Evolutionary conservation across 208 protist species (phyloP).

Genomic region (Vickermania ingenoplastis): DNA sequence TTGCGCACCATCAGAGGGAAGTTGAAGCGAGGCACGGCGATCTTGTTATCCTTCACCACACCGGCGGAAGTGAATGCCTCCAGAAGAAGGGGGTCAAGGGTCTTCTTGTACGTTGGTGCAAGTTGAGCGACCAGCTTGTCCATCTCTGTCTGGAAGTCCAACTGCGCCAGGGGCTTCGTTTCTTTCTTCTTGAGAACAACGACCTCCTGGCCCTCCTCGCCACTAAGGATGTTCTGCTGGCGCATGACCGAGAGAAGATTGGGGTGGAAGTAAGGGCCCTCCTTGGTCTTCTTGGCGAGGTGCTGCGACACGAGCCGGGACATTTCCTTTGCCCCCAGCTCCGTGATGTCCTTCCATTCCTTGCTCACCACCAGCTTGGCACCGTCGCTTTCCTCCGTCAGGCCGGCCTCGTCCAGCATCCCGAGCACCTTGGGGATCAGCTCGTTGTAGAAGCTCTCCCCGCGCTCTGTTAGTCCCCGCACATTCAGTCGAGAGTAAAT

Average conservation of each 20-base stretch:
- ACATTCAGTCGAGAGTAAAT: conserved; percentile 90
- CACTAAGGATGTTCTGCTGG: conserved; percentile 55
- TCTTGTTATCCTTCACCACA: conserved; percentile 51
- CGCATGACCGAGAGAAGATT: conserved; percentile 78
- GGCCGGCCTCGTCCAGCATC: conserved; percentile 66
- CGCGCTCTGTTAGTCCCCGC: conserved; percentile 75
- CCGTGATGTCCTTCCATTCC: conserved; percentile 44
- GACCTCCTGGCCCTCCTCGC: conserved; percentile 61
- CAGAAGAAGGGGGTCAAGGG: conserved; percentile 57
- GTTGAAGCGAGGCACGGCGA: conserved; percentile 82
- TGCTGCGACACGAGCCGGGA: conserved; percentile 71
- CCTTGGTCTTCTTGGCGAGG: conserved; percentile 42
- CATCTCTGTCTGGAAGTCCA: conserved; percentile 74
- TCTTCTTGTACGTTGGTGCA: conserved; percentile 62
- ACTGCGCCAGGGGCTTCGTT: conserved; percentile 72
- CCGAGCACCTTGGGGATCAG: conserved; percentile 81
- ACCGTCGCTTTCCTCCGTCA: conserved; percentile 76
- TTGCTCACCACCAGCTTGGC: conserved; percentile 81
- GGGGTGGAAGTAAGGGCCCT: conserved; percentile 39
- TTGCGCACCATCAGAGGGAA: conserved; percentile 94
- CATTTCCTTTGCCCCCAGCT: conserved; percentile 73
- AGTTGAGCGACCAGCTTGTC: conserved; percentile 77
- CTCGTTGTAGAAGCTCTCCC: conserved; percentile 96
- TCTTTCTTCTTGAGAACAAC: conserved; percentile 85
- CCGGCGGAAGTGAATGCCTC: conserved; percentile 66